Conservation (phyloP, 2,329 filamentous ascomycete species). For the Fusarium sp. region DNA sequence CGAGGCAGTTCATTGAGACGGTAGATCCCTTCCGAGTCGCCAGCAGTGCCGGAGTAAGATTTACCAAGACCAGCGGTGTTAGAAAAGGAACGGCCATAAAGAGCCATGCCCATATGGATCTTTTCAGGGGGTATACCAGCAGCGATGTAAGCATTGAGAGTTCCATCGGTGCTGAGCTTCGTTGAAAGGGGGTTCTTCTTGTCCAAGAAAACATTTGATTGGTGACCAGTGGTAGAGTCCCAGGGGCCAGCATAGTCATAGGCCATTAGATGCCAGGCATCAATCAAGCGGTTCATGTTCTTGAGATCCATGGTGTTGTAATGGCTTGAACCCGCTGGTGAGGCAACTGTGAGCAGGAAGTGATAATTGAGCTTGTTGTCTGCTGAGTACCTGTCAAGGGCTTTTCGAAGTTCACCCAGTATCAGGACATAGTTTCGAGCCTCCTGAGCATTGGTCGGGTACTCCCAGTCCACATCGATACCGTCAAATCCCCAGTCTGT, state of each 20-base stretch:
- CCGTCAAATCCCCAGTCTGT: constrained; percentile 73
- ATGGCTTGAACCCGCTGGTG: constrained; percentile 59
- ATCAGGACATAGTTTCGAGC: constrained; percentile 46
- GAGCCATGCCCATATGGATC: constrained; percentile 79
- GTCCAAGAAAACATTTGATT: constrained; percentile 74
- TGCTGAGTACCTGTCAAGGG: constrained; percentile 57
- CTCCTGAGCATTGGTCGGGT: constrained; percentile 55
- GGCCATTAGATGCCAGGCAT: constrained; percentile 73
- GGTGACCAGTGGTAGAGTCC: constrained; percentile 71
- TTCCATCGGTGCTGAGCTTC: constrained; percentile 74
- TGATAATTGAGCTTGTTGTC: constrained; percentile 56
- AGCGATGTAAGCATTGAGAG: constrained; percentile 64
- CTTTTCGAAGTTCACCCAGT: constrained; percentile 47
- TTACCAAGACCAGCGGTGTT: constrained; percentile 74
- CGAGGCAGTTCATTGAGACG: constrained; percentile 78
- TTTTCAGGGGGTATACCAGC: constrained; percentile 70
- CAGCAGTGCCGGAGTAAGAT: constrained; percentile 71
- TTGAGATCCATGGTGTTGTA: constrained; percentile 62
- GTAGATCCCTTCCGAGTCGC: constrained; percentile 75
- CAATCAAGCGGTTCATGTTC: constrained; percentile 67
- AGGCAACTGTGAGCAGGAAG: constrained; percentile 64
- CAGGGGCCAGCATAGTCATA: constrained; percentile 79
- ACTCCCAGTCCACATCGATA: constrained; percentile 69
- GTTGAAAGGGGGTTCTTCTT: constrained; percentile 65
- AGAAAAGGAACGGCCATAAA: constrained; percentile 82